Conservation (phyloP, 148 eudicot species). For the Vaccinium macrocarpon region DNA sequence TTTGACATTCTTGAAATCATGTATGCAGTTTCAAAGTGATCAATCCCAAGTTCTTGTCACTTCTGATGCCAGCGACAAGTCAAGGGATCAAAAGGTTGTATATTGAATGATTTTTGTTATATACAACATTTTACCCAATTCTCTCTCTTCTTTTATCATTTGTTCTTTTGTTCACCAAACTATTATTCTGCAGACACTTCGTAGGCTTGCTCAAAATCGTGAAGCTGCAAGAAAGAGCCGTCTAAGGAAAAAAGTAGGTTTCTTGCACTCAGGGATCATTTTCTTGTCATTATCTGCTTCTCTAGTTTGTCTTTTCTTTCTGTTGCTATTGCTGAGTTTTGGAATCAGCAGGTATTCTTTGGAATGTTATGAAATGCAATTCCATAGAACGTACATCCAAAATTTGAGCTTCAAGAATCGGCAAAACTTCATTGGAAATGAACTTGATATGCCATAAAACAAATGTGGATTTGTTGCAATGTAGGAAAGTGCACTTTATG, state of each 20-base stretch:
- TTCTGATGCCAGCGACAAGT: conserved; percentile 46
- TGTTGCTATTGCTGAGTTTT: background rate
- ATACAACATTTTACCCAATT: background rate
- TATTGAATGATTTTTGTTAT: background rate
- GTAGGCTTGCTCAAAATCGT: conserved; percentile 58
- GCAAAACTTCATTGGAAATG: background rate
- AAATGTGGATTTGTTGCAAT: background rate
- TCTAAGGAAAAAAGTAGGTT: conserved; percentile 39
- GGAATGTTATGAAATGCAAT: background rate
- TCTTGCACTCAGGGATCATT: background rate
- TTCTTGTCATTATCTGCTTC: background rate
- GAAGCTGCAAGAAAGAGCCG: conserved; percentile 56
- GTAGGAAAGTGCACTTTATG: background rate
- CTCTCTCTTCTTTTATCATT: background rate
- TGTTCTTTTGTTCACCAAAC: background rate
- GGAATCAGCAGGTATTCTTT: background rate
- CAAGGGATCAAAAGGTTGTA: conserved; percentile 48
- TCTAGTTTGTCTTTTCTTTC: background rate
- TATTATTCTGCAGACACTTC: conserved; percentile 34
- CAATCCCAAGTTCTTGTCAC: conserved; percentile 24
- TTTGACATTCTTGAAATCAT: background rate
- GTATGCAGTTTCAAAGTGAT: conserved; percentile 30
- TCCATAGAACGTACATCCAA: background rate
- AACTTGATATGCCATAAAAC: background rate
- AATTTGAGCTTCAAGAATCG: background rate